These are phyloP conservation scores for Stachybotrys chlorohalonatus DNA, from an alignment of 2,329 filamentous ascomycete species.

Conservation along the genomic window DNA sequence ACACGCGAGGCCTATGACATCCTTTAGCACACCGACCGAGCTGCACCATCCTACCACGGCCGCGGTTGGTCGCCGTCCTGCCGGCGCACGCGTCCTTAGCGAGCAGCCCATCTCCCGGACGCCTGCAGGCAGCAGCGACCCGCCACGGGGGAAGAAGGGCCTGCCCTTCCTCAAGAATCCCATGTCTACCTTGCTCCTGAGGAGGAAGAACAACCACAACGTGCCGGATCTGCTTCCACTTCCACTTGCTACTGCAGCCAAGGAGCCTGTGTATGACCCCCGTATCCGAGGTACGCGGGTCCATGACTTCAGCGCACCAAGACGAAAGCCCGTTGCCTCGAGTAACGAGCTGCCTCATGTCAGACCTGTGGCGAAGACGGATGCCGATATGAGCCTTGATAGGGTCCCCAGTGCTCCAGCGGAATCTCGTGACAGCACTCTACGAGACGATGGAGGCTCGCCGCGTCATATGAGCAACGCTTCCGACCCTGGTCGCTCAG, in stretches of 20 bases:
- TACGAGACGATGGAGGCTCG: neutral
- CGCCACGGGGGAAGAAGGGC: constrained; percentile 40
- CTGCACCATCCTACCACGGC: constrained; percentile 25
- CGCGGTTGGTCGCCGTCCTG: constrained; percentile 30
- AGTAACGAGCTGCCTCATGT: constrained; percentile 6
- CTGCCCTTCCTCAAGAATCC: constrained; percentile 51
- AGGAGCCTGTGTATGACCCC: constrained; percentile 48
- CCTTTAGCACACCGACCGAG: constrained; percentile 42
- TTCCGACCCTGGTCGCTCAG: constrained; percentile 16
- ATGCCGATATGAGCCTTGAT: neutral
- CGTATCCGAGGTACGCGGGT: constrained; percentile 55
- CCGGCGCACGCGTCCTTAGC: constrained; percentile 28
- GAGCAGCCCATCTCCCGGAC: constrained; percentile 25
- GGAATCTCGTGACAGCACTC: constrained; percentile 12
- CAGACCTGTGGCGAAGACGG: neutral
- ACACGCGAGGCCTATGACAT: constrained; percentile 22
- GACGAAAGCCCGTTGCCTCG: constrained; percentile 27
- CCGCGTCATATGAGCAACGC: constrained; percentile 17
- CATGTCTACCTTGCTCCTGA: constrained; percentile 48
- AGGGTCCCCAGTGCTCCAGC: neutral
- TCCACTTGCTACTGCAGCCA: constrained; percentile 26
- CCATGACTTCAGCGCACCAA: constrained; percentile 57
- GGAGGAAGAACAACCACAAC: constrained; percentile 45
- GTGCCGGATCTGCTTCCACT: constrained; percentile 32
- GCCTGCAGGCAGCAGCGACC: constrained; percentile 20